Evolutionary conservation across 352 stramenopile species (phyloP).

Genomic region (Globisporangium iwayamae): DNA sequence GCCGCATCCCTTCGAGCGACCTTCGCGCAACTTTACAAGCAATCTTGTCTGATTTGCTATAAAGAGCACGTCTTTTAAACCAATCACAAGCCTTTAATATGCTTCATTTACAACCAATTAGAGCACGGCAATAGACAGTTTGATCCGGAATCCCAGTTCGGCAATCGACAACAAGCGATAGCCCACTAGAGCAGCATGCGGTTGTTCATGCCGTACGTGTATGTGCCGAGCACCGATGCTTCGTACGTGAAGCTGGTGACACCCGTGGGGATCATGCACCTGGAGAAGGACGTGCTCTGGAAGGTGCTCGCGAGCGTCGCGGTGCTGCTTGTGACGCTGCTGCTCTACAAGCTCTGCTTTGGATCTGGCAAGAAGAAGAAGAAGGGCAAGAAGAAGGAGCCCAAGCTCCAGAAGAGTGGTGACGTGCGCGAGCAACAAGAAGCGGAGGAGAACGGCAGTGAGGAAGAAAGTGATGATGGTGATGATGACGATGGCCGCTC

Average conservation of each 20-base stretch:
- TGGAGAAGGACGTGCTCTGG: slow-evolving; percentile 49
- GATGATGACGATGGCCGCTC: slow-evolving; percentile 27
- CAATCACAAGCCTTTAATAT: not conserved
- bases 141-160: not conserved
- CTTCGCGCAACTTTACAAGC: not conserved
- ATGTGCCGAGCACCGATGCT: slow-evolving; percentile 52
- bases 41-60: not conserved
- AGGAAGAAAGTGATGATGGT: slow-evolving; percentile 13
- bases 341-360: slow-evolving; percentile 22
- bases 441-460: slow-evolving; percentile 2
- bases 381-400: slow-evolving; percentile 23
- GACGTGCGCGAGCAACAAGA: slow-evolving; percentile 11
- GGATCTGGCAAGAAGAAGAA: slow-evolving; percentile 10
- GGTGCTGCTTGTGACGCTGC: slow-evolving; percentile 33
- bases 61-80: not conserved
- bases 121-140: not conserved
- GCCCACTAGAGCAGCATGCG: slow-evolving; percentile 3
- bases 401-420: slow-evolving; percentile 26
- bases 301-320: slow-evolving; percentile 31
- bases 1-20: slow-evolving; percentile 21
- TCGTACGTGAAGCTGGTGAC: slow-evolving; percentile 70
- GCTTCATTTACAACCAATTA: not conserved
- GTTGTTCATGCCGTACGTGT: slow-evolving; percentile 74
- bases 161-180: slow-evolving; percentile 1
- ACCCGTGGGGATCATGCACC: slow-evolving; percentile 53